These are phyloP conservation scores for Phycomyces nitens DNA, from an alignment of 192 early-diverging fungal genomes.

Conservation along the genomic window DNA sequence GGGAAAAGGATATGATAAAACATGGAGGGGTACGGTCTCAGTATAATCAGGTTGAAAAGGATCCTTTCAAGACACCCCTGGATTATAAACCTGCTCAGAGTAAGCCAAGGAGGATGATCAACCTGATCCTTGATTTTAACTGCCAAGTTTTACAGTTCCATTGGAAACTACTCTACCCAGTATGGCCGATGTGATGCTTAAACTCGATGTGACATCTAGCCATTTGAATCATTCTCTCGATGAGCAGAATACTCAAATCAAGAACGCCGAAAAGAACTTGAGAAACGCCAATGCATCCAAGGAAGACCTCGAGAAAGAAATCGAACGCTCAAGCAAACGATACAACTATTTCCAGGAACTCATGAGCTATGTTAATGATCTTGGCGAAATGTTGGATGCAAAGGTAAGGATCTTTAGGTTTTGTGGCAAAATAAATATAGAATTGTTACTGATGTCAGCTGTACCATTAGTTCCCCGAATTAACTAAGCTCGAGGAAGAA, in stretches of 20 bases:
- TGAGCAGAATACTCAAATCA: constrained; percentile 36
- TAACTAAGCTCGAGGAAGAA: constrained; percentile 50
- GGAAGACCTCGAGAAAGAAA: constrained; percentile 36
- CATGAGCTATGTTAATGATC: constrained; percentile 41
- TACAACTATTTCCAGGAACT: constrained; percentile 56
- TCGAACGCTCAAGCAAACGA: constrained; percentile 36
- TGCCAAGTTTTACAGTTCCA: constrained; percentile 36
- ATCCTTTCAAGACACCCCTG: constrained; percentile 23
- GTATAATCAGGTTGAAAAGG: constrained; percentile 5
- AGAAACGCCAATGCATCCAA: constrained; percentile 18
- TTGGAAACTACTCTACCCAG: constrained; percentile 33
- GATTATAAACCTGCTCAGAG: constrained; percentile 16
- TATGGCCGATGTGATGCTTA: constrained; percentile 34
- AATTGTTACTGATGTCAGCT: constrained; percentile 3
- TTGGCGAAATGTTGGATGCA: constrained; percentile 52
- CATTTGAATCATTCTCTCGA: constrained; percentile 26
- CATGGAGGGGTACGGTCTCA: constrained; percentile 39
- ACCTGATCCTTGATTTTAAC: constrained; percentile 14
- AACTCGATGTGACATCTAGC: constrained; percentile 26
- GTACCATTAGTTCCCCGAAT: constrained; percentile 44
- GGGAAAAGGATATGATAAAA: constrained; percentile 55
- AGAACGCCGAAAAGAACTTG: constrained; percentile 35
- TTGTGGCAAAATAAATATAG: not conserved
- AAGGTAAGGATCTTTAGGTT: constrained; percentile 31
- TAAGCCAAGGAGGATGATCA: constrained; percentile 18